Base-by-base conservation (phyloP, 345 rosid genomes). In the Laguncularia racemosa region DNA sequence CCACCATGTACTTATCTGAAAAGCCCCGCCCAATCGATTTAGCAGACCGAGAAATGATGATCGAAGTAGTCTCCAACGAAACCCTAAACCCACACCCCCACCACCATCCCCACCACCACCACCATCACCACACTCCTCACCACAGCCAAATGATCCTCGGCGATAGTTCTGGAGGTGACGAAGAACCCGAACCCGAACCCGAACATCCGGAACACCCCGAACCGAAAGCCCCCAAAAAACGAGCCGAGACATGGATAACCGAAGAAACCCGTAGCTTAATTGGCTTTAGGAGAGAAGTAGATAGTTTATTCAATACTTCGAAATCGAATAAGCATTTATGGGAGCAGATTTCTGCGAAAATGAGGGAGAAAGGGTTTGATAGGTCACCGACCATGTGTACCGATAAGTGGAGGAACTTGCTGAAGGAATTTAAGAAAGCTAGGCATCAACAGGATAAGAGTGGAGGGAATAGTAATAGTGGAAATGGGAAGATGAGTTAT, bases 231-330 rank as follows among this genome's bases (percentile, higher is more conserved):
- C 99, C 99, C 0, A 95, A 95, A 77, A 90, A 90, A 75, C 78
- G 99, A 50, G 97, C 99, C 6, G 99, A 95, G 86, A 95, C 99
- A 14, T 95, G 99, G 99, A 90, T 95, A 1, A 96, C 88, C 64
- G 97, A 90, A 61, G 99, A 95, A 57, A 95, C 97, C 12, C 88
- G 97, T 51, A 75, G 74, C 81, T 64, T 95, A 52, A 90, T 95
- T 56, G 80, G 70, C 47, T 57, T 88, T 11, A 78, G 99, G 51
- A 71, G 96, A 44, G 92, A 92, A 62, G 88, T 90, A 90, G 99
- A 95, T 58, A 76, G 85, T 3, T 79, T 90, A 13, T 95, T 95
- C 71, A 95, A 95, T 38, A 95, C 97, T 20, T 85, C 99, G 18
- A 95, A 95, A 79, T 95, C 99, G 2, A 95, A 95, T 64, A 95